Percentiles rank a stretch among this genome's conserved stretches.
Conservation (phyloP, 2,329 filamentous ascomycete species). For the Hypoxylon sp. region DNA sequence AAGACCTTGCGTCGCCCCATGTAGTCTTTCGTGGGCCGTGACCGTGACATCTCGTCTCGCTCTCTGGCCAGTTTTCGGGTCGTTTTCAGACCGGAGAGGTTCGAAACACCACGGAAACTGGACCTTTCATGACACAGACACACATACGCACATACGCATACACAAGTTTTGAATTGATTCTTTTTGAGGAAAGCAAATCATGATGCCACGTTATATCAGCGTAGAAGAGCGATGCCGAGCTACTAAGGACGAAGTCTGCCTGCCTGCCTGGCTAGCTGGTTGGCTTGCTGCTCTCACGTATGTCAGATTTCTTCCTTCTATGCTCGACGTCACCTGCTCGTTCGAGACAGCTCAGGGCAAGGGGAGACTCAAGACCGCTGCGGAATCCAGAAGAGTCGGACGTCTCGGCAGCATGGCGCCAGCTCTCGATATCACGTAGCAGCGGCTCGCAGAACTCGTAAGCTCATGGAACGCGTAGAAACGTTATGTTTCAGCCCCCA, state of each 20-base stretch:
- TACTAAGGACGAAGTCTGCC: too few species aligned
- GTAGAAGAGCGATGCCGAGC: too few species aligned
- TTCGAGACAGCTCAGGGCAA: constrained; percentile 7
- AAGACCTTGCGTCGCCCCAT: constrained; percentile 21
- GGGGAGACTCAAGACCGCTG: background rate
- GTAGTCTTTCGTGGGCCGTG: constrained; percentile 22
- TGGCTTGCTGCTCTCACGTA: too few species aligned
- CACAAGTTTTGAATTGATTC: too few species aligned
- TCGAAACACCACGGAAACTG: constrained; percentile 6
- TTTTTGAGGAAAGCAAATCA: too few species aligned
- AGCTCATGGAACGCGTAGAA: background rate
- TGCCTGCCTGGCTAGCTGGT: too few species aligned
- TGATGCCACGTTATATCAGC: background rate
- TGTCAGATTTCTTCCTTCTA: too few species aligned
- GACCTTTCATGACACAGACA: background rate
- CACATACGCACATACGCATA: constrained; percentile 13
- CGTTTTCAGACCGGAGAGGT: constrained; percentile 1
- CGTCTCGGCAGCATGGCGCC: constrained; percentile 14
- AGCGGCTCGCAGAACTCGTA: too few species aligned
- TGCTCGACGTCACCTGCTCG: constrained; percentile 2
- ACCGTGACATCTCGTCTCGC: background rate
- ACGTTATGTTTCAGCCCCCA: constrained; percentile 14
- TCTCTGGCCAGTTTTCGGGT: constrained; percentile 2
- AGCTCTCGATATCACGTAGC: too few species aligned
- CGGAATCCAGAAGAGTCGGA: background rate